Evolutionary conservation across 371 early-diverging fungal species (phyloP), one percentile per base, ranked within the genome.

Genomic region (Mortierella sp.): DNA sequence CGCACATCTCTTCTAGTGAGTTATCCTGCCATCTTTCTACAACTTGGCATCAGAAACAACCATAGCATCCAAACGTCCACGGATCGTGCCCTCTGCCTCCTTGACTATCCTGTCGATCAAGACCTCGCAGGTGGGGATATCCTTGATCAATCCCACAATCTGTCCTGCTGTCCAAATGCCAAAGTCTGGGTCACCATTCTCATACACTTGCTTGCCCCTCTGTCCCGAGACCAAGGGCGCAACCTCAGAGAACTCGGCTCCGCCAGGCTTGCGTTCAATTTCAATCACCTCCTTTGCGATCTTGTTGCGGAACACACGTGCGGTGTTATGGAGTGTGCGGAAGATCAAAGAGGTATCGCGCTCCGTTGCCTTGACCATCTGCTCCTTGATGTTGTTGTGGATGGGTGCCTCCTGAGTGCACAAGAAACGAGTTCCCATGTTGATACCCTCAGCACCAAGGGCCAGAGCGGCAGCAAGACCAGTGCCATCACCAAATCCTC

Each of bases 381-480:
- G 82, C 62, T 90, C 84, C 82, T 93, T 93, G 81, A 91, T 85
- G 67, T 89, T 85, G 41, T 85, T 71, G 79, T 91, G 91, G 57
- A 91, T 87, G 16, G 91, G 90, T 10, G 90, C 67, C 72, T 93
- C 94, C 34, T 82, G 81, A 0, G 92, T 91, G 80, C 90, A 90
- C 90, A 93, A 88, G 83, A 93, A 93, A 18, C 94, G 89, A 7
- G 93, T 92, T 34, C 92, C 90, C 93, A 93, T 93, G 80, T 91
- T 91, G 72, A 91, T 74, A 49, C 89, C 91, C 63, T 89, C 85
- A 30, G 94, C 94, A 19, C 92, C 94, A 27, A 92, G 79, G 5
- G 92, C 92, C 52, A 93, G 82, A 0, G 92, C 92, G 31, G 90
- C 92, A 39, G 90, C 92, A 48, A 93, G 83, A 61, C 94, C 94